Evolutionary conservation across 805 yeast species (phyloP).

Genomic region (Sugiyamaella qingdaonensis): DNA sequence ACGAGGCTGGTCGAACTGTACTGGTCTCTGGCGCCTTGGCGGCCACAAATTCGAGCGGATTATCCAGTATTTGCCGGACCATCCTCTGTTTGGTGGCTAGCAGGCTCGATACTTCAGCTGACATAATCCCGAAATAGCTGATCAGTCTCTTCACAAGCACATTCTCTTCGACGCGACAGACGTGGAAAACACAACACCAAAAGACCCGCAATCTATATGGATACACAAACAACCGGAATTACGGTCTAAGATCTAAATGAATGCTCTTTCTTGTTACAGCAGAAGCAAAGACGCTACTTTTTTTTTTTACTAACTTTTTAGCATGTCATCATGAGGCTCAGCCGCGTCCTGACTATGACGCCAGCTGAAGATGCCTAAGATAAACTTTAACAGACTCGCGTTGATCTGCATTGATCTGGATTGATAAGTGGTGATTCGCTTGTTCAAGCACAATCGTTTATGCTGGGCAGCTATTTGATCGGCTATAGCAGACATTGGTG

Average conservation of each 20-base stretch:
- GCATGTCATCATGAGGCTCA: not conserved
- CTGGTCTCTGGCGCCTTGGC: slow-evolving; percentile 54
- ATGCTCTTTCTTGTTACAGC: not conserved
- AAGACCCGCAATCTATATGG: not conserved
- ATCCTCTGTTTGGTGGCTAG: slow-evolving; percentile 2
- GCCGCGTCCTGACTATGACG: not conserved
- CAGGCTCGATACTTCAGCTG: not conserved
- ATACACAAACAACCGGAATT: not conserved
- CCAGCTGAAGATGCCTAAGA: not conserved
- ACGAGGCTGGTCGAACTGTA: slow-evolving; percentile 45
- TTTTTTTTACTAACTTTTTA: not conserved
- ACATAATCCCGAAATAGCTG: not conserved
- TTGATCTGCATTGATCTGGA: no score
- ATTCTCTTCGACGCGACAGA: not conserved
- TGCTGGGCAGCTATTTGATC: no score
- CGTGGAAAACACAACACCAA: not conserved
- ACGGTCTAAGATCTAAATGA: not conserved
- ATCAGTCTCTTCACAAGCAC: not conserved
- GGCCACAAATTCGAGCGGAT: slow-evolving; percentile 45
- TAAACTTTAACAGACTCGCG: not conserved
- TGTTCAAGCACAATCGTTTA: no score
- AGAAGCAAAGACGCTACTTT: not conserved
- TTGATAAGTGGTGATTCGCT: no score
- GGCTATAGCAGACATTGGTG: no score
- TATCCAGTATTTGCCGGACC: slow-evolving; percentile 18